Evolutionary conservation across 352 stramenopile genomes (phyloP).

Genomic region (Phytophthora sp.): DNA sequence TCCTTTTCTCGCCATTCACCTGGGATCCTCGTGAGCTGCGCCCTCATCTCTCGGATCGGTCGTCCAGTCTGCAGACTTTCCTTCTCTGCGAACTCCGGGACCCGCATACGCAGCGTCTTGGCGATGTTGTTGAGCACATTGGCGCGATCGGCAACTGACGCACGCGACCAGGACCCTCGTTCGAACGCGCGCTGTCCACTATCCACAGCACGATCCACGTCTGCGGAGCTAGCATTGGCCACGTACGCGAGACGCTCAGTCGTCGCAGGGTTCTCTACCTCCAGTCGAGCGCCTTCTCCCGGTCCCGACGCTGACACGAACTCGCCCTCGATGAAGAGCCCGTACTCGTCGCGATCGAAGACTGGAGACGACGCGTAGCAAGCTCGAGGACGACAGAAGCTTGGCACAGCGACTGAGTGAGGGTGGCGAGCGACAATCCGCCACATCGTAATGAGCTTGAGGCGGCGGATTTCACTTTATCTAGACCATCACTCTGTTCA

Average conservation of each 20-base stretch:
- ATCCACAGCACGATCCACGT: constrained; percentile 46
- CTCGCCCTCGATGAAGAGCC: constrained; percentile 52
- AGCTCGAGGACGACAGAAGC: neutral
- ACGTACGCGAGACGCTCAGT: constrained; percentile 47
- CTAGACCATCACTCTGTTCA: constrained; percentile 24
- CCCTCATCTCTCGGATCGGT: constrained; percentile 67
- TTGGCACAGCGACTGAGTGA: neutral
- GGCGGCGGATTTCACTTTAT: constrained; percentile 4
- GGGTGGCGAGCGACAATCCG: neutral
- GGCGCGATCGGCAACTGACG: constrained; percentile 40
- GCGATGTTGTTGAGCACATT: constrained; percentile 52
- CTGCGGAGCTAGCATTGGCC: constrained; percentile 35
- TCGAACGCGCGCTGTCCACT: constrained; percentile 44
- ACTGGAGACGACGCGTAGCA: constrained; percentile 22
- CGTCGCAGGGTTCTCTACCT: constrained; percentile 60
- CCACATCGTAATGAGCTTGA: constrained; percentile 19
- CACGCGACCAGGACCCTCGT: constrained; percentile 38
- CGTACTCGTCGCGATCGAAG: constrained; percentile 46
- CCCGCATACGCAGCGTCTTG: constrained; percentile 39
- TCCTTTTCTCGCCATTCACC: constrained; percentile 20
- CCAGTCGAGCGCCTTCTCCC: constrained; percentile 26
- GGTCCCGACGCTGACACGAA: constrained; percentile 38
- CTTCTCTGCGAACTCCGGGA: constrained; percentile 58
- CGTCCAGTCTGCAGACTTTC: constrained; percentile 69
- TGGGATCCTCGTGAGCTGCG: constrained; percentile 51